These are phyloP conservation scores for Ophiostoma montium DNA, from an alignment of 2,329 filamentous ascomycete genomes.

Conservation along the genomic window DNA sequence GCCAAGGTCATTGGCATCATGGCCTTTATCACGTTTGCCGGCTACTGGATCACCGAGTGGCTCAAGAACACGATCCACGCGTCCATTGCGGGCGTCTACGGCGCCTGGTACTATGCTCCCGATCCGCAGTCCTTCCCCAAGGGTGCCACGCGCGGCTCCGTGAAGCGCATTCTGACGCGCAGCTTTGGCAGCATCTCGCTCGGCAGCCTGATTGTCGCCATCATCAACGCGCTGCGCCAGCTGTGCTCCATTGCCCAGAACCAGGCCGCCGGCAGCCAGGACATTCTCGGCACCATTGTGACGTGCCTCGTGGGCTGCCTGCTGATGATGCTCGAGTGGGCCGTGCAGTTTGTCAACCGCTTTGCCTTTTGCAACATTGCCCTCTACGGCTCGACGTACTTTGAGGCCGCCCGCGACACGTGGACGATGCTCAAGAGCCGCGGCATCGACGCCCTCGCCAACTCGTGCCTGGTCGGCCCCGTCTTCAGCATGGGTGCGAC, in stretches of 20 bases:
- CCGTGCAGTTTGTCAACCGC: conserved; percentile 75
- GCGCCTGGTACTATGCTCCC: conserved; percentile 76
- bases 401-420: conserved; percentile 75
- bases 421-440: conserved; percentile 88
- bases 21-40: conserved; percentile 78
- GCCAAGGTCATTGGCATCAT: conserved; percentile 73
- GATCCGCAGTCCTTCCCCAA: conserved; percentile 50
- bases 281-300: conserved; percentile 48
- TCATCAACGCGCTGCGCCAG: conserved; percentile 76
- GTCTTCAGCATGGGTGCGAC: conserved; percentile 64
- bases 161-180: conserved; percentile 71
- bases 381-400: conserved; percentile 78
- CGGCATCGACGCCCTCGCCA: conserved; percentile 78
- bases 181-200: conserved; percentile 85
- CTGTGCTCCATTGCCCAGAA: conserved; percentile 64
- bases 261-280: conserved; percentile 49
- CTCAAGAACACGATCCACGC: conserved; percentile 88
- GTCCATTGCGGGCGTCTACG: conserved; percentile 77
- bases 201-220: conserved; percentile 71
- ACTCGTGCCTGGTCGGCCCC: conserved; percentile 69
- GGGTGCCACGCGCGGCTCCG: conserved; percentile 68
- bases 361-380: conserved; percentile 91
- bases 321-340: conserved; percentile 69
- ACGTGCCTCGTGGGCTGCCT: conserved; percentile 69
- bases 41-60: conserved; percentile 90